Conservation (phyloP, 805 yeast species). For the Teunomyces lycoperdinae region DNA sequence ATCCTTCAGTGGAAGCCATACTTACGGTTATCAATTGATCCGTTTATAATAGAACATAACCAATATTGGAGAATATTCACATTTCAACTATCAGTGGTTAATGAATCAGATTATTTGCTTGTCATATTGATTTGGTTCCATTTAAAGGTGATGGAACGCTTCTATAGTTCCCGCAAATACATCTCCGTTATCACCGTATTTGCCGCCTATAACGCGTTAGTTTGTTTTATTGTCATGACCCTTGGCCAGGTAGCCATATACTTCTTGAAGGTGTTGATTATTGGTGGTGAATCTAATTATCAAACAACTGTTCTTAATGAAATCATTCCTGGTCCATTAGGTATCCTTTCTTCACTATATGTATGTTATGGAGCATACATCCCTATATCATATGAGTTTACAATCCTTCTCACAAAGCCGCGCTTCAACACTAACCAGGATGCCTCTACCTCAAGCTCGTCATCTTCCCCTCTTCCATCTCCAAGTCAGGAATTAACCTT, state of each 20-base stretch:
- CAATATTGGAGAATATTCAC: constrained; percentile 57
- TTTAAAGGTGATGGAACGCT: constrained; percentile 54
- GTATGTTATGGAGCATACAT: constrained; percentile 35
- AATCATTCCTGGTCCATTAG: constrained; percentile 39
- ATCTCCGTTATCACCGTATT: constrained; percentile 44
- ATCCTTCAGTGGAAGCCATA: constrained; percentile 43
- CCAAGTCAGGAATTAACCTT: constrained; percentile 19
- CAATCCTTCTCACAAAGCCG: constrained; percentile 26
- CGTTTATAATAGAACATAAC: constrained; percentile 50
- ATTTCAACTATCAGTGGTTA: constrained; percentile 52
- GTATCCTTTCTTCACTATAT: constrained; percentile 37
- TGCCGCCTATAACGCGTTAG: constrained; percentile 46
- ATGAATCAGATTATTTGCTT: constrained; percentile 56
- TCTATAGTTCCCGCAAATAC: constrained; percentile 55
- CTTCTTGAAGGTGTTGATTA: constrained; percentile 6
- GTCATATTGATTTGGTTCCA: constrained; percentile 46
- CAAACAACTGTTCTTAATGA: constrained; percentile 31
- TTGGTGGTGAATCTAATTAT: constrained; percentile 12
- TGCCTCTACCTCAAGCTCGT: neutral
- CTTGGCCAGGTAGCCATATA: constrained; percentile 36
- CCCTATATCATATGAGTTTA: constrained; percentile 35
- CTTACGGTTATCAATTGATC: constrained; percentile 45
- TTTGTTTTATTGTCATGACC: constrained; percentile 36
- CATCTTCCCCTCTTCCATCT: neutral
- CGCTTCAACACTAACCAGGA: constrained; percentile 1